Base-by-base conservation (phyloP, 345 rosid genomes). In the Salix brachista region DNA sequence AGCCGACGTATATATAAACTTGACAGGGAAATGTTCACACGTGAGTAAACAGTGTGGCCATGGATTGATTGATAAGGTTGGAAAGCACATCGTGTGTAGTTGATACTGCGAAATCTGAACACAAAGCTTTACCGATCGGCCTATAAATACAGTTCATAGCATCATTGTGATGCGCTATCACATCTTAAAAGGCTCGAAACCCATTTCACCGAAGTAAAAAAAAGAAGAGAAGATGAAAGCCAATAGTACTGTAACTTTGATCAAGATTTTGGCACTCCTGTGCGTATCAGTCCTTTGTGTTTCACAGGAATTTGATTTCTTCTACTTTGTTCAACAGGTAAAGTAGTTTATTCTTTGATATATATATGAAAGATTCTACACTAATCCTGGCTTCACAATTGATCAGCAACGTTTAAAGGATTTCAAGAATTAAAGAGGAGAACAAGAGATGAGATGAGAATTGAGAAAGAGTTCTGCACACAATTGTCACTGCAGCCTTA, bases 301-400 rank as follows among this genome's bases (percentile, higher is more conserved):
- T n/a, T 75, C 99, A 8, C 77, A 87, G 80, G 89, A 87, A 70
- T 95, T 93, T 42, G 98, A 95, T 88, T 95, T 95, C 91, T 93
- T 95, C 91, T 95, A 95, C 90, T 89, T 95, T 44, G 98, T 95
- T 77, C 96, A 88, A 82, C 97, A 95, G 87, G 99, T 89, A 77
- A 78, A 26, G 25, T 12, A 1, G 1, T 65, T n/a, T 8, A 21
- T 25, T 56, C 23, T n/a, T 23, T 56, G 4, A n/a, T 2, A 0
- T n/a, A 8, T 2, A 0, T n/a, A 8, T 56, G 46, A 11, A 42
- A 42, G 46, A 11, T 42, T 42, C 46, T 42, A 42, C 46, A 42
- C 14, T 42, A 42, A 11, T 42, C 46, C 46, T 11, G 46, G 46
- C 46, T 10, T 42, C 46, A 30, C 11, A 21, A 61, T 12, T 58